Percentiles rank a stretch among this genome's conserved stretches.
phyloP scores from a whole-genome alignment of 1,139 yeast genomes.

The Protomyces lactucae-debilis region DNA sequence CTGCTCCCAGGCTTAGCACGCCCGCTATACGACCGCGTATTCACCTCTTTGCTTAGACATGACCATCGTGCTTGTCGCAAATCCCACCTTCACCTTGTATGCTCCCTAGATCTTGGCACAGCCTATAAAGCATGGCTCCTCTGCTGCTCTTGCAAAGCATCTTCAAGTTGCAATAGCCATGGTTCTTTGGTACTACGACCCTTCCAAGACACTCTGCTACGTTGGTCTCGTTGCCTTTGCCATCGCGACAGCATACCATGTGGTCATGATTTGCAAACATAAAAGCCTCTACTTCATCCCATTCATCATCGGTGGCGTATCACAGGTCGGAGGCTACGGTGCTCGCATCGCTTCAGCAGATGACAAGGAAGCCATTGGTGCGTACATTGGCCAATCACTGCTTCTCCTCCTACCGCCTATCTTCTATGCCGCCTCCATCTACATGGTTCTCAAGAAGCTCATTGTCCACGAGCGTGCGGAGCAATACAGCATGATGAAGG shows the following conservation, averaged over 20 bases:
- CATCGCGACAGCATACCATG: constrained; percentile 30
- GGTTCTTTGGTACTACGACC: constrained; percentile 29
- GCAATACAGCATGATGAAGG: constrained; percentile 38
- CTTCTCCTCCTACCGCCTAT: constrained; percentile 46
- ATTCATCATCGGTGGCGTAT: constrained; percentile 33
- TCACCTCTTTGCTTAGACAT: no score
- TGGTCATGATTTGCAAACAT: constrained; percentile 26
- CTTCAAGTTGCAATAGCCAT: neutral
- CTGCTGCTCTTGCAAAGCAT: no score
- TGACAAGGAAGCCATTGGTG: constrained; percentile 34
- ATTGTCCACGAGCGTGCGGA: constrained; percentile 38
- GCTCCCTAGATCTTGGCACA: no score
- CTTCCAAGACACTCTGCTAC: constrained; percentile 32
- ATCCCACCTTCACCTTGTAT: no score
- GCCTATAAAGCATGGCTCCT: no score
- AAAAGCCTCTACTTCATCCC: constrained; percentile 33
- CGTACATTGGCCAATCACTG: constrained; percentile 43
- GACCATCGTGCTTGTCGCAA: no score
- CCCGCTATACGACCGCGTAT: no score
- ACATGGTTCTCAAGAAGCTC: constrained; percentile 46
- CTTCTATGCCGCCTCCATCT: constrained; percentile 46
- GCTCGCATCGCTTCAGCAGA: constrained; percentile 38
- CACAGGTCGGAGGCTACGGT: constrained; percentile 41
- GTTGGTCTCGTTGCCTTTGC: constrained; percentile 33
- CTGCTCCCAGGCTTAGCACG: no score